A percentile compares a stretch with the other conserved stretches of the same genome.
Evolutionary conservation across 176 grass and related monocot species (phyloP).

Genomic region (Bothriochloa decipiens): DNA sequence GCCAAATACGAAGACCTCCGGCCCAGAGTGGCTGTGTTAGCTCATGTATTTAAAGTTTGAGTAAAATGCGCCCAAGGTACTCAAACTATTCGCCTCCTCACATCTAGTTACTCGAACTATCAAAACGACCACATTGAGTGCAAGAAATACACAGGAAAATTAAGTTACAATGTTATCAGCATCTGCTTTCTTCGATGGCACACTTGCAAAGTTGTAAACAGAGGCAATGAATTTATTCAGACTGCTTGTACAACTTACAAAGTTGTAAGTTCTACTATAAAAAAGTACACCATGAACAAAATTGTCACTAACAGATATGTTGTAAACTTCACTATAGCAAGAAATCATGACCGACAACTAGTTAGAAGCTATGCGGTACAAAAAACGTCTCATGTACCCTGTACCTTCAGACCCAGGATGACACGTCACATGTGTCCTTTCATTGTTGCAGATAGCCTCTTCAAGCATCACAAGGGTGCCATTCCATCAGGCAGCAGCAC

Average conservation of each 20-base stretch:
- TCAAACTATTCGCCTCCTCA: too few species aligned
- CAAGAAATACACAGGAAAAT: not conserved
- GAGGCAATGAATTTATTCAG: conserved; percentile 20
- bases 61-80: too few species aligned
- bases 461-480: conserved; percentile 5
- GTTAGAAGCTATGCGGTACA: conserved; percentile 22
- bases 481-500: conserved; percentile 35
- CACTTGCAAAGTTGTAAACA: not conserved
- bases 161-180: not conserved
- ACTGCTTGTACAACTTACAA: conserved; percentile 25
- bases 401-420: conserved; percentile 7
- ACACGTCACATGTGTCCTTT: conserved; percentile 5
- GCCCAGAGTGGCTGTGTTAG: too few species aligned
- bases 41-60: too few species aligned
- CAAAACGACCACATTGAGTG: not conserved
- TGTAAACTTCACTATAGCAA: conserved; percentile 32
- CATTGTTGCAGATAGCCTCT: not conserved
- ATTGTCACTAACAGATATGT: not conserved
- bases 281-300: conserved; percentile 32
- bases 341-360: conserved; percentile 11
- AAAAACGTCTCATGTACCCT: conserved; percentile 25
- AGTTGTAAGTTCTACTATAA: conserved; percentile 14
- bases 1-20: too few species aligned
- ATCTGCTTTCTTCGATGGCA: not conserved
- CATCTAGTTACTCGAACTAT: too few species aligned